Percentiles rank a stretch among this genome's conserved stretches.
phyloP scores from a whole-genome alignment of 208 protist species.

The Acanthamoeba rhysodes region DNA sequence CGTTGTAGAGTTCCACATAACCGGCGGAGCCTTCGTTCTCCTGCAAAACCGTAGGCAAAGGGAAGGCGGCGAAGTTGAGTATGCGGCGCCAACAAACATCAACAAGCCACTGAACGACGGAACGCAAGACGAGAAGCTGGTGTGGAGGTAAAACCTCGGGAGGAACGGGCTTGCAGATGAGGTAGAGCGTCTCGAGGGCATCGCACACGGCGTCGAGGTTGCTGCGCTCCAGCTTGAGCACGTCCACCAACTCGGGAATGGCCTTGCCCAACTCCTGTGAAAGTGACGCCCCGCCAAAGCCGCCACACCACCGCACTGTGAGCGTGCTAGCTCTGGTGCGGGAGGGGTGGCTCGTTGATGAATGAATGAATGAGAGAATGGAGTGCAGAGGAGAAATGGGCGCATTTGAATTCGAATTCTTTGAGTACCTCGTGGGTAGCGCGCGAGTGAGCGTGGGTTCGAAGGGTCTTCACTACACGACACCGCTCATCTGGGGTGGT shows the following conservation, averaged over 20 bases:
- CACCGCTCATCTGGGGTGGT: slow-evolving; percentile 4
- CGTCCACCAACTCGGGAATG: not conserved
- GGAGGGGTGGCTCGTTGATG: not conserved
- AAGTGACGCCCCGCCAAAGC: not conserved
- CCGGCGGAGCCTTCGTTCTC: not conserved
- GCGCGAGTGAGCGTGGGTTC: not conserved
- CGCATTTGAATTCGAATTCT: not conserved
- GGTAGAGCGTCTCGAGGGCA: not conserved
- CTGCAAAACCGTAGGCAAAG: not conserved
- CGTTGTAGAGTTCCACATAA: not conserved
- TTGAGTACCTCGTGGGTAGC: slow-evolving; percentile 21
- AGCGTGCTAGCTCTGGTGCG: not conserved
- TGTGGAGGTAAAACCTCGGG: not conserved
- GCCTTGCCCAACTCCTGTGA: not conserved
- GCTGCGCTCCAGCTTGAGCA: not conserved
- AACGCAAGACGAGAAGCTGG: not conserved
- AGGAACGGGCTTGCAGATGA: not conserved
- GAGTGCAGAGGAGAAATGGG: not conserved
- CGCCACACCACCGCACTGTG: not conserved
- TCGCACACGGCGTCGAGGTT: not conserved
- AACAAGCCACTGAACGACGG: too few relatives aligned
- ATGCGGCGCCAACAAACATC: too few relatives aligned
- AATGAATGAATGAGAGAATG: not conserved
- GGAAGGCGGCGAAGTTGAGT: not conserved
- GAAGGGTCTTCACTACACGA: not conserved